Conservation (phyloP, 805 yeast species). For the Suhomyces prunicola region DNA sequence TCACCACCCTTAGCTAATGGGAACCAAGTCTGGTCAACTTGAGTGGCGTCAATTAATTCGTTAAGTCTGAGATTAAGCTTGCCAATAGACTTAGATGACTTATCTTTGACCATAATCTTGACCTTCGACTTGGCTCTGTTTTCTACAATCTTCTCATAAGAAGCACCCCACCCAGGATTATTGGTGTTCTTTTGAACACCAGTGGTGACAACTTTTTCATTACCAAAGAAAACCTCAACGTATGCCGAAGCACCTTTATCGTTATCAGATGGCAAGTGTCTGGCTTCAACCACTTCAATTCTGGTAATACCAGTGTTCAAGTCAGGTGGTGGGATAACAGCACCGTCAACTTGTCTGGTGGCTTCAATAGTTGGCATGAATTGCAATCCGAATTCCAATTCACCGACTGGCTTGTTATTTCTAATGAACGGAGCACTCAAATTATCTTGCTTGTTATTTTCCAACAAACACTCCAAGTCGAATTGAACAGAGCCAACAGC, state of each 20-base stretch:
- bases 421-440: constrained; percentile 59
- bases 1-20: constrained; percentile 74
- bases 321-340: constrained; percentile 82
- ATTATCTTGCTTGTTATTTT: constrained; percentile 47
- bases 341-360: constrained; percentile 70
- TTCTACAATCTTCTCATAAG: constrained; percentile 64
- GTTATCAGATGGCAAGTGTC: constrained; percentile 46
- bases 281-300: constrained; percentile 62
- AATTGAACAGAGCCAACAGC: constrained; percentile 72
- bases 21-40: constrained; percentile 76
- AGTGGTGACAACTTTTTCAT: constrained; percentile 57
- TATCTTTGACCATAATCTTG: constrained; percentile 61
- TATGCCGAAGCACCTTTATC: constrained; percentile 56
- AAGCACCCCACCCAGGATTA: constrained; percentile 63
- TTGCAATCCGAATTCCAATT: constrained; percentile 63
- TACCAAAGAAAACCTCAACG: constrained; percentile 69
- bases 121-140: constrained; percentile 71
- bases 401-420: constrained; percentile 83
- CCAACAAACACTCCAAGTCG: constrained; percentile 65
- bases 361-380: constrained; percentile 73
- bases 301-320: constrained; percentile 88
- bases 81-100: constrained; percentile 54
- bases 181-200: constrained; percentile 56
- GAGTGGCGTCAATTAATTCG: constrained; percentile 72
- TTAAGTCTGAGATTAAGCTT: constrained; percentile 55